These are phyloP conservation scores for Talaromyces atroroseus DNA, from an alignment of 2,329 filamentous ascomycete species.

Conservation along the genomic window DNA sequence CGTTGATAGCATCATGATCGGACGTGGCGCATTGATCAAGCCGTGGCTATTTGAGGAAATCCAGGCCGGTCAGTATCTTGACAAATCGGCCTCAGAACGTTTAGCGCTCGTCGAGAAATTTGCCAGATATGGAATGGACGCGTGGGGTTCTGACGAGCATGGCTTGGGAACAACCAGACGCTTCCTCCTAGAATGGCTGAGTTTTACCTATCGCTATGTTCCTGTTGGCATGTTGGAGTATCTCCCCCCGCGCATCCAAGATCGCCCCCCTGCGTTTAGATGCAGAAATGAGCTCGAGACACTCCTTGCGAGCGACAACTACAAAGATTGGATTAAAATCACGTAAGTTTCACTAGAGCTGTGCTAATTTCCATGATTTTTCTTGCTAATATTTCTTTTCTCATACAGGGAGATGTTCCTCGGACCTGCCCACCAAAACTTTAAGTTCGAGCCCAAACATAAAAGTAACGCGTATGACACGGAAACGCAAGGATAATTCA, in stretches of 20 bases:
- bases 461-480: conserved; percentile 88
- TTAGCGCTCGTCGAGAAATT: conserved; percentile 84
- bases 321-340: conserved; percentile 98
- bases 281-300: conserved; percentile 90
- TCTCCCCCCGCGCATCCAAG: conserved; percentile 81
- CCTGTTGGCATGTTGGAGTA: conserved; percentile 83
- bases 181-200: conserved; percentile 93
- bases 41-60: conserved; percentile 99
- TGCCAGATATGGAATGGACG: conserved; percentile 80
- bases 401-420: conserved; percentile 85
- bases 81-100: conserved; percentile 87
- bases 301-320: conserved; percentile 83
- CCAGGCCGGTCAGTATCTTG: conserved; percentile 81
- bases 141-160: conserved; percentile 93
- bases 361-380: conserved; percentile 6
- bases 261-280: conserved; percentile 76
- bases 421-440: conserved; percentile 80
- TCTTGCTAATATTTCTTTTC: conserved; percentile 6
- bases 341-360: conserved; percentile 56
- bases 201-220: conserved; percentile 87
- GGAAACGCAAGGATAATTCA: conserved; percentile 61
- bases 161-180: conserved; percentile 85
- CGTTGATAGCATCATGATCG: conserved; percentile 95
- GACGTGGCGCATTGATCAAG: conserved; percentile 92
- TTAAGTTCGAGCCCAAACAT: conserved; percentile 95